Base-by-base conservation (phyloP, 352 stramenopile species). In the Pythium graminicola region DNA sequence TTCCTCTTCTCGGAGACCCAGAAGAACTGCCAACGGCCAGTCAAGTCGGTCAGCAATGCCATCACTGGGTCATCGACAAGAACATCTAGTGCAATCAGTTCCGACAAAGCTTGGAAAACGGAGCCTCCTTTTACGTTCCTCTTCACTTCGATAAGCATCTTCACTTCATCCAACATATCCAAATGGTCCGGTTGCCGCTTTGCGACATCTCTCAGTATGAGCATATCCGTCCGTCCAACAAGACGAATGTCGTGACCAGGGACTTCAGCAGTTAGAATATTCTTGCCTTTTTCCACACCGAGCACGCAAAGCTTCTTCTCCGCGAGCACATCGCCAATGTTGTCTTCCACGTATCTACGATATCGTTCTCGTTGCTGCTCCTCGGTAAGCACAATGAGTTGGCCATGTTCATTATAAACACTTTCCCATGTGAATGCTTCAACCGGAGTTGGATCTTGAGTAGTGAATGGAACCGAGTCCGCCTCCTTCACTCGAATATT, bases 111-210 rank as follows among this genome's bases (percentile, higher is more conserved):
- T 57, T 80, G 62, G 39, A 62, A 80, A 24, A 38, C 46, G 50
- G 17, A 47, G 19, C 38, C 35, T 55, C 0, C 4, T 68, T 70
- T 29, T 17, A 78, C 42, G 10, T 41, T 23, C 45, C n/a, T 62
- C 47, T 76, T 72, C 55, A 78, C 67, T 72, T 83, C 65, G 47
- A 76, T 68, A 38, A 75, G 53, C 67, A 79, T 70, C 51, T 60
- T 72, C 49, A 69, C 69, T 31, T 42, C 48, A 66, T 69, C 65
- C 20, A 76, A 60, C 3, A 53, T 29, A 4, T 19, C 2, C 44
- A 50, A 20, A n/a, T 40, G 9, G 28, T 28, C 4, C 7, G 44
- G 44, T 14, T 54, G 6, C 11, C 57, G 24, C 27, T 55, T 33
- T 13, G 50, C 63, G 9, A 58, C 7, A 57, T 67, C 49, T 61